These are phyloP conservation scores for Neurospora tetraspora DNA, from an alignment of 495 filamentous ascomycete species.

Conservation along the genomic window DNA sequence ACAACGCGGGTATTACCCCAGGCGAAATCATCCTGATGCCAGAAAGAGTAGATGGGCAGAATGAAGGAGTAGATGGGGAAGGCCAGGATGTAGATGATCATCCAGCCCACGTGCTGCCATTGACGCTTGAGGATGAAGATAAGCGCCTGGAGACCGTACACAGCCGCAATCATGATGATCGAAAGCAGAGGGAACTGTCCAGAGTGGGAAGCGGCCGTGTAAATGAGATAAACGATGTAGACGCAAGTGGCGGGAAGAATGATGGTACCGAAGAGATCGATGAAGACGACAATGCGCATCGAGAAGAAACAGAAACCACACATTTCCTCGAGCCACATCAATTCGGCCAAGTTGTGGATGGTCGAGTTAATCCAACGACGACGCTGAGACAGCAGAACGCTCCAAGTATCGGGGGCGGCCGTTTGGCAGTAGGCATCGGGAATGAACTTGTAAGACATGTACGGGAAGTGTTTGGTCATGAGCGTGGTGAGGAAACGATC, in stretches of 20 bases:
- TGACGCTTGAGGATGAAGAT: slow-evolving; percentile 94
- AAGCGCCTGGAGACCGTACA: slow-evolving; percentile 90
- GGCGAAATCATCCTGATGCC: slow-evolving; percentile 96
- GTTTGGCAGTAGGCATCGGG: slow-evolving; percentile 87
- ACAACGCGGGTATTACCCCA: slow-evolving; percentile 99
- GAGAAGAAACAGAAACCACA: slow-evolving; percentile 99
- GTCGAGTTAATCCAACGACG: slow-evolving; percentile 99
- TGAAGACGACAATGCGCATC: slow-evolving; percentile 95
- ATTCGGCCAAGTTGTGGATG: slow-evolving; percentile 85
- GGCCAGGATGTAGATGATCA: slow-evolving; percentile 93
- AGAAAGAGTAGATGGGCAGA: slow-evolving; percentile 94
- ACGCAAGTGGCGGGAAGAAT: slow-evolving; percentile 86
- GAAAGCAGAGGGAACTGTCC: slow-evolving; percentile 82
- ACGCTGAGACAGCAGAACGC: slow-evolving; percentile 83
- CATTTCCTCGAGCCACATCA: slow-evolving; percentile 79
- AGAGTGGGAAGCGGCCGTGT: slow-evolving; percentile 56
- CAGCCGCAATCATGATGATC: slow-evolving; percentile 74
- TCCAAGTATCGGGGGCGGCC: slow-evolving; percentile 88
- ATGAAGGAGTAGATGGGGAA: slow-evolving; percentile 91
- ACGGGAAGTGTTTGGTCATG: slow-evolving; percentile 95
- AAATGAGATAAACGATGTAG: slow-evolving; percentile 86
- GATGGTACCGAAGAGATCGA: slow-evolving; percentile 89
- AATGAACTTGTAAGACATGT: slow-evolving; percentile 93
- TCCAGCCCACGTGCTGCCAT: slow-evolving; percentile 98
- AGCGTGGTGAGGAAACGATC: slow-evolving; percentile 96